Conservation (phyloP, 169 alveolate genomes). For the Miamiensis avidus region DNA sequence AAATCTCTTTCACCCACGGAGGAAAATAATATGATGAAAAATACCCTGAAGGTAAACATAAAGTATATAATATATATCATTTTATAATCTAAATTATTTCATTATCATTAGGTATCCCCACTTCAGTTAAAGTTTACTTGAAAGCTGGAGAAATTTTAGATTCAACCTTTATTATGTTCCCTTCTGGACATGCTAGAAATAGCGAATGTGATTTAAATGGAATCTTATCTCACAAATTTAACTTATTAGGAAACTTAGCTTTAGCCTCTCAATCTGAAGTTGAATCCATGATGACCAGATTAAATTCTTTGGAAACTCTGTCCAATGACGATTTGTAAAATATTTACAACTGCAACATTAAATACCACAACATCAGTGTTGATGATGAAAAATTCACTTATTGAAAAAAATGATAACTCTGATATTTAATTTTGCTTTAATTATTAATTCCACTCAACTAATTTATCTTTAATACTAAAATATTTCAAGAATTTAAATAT, state of each 20-base stretch:
- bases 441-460: too few relatives aligned
- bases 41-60: slow-evolving; percentile 84
- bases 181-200: slow-evolving; percentile 76
- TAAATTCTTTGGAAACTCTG: slow-evolving; percentile 51
- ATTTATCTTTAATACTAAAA: too few relatives aligned
- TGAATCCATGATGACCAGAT: slow-evolving; percentile 20
- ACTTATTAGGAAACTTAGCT: slow-evolving; percentile 54
- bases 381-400: too few relatives aligned
- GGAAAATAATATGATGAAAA: slow-evolving; percentile 67
- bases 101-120: too few relatives aligned
- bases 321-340: slow-evolving; percentile 44
- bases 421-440: too few relatives aligned
- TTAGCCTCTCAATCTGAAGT: slow-evolving; percentile 1
- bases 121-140: slow-evolving; percentile 48
- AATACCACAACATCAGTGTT: slow-evolving; percentile 42
- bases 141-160: slow-evolving; percentile 43
- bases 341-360: slow-evolving; percentile 56
- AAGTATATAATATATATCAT: too few relatives aligned
- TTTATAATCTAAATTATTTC: too few relatives aligned
- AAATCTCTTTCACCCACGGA: slow-evolving; percentile 67
- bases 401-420: too few relatives aligned
- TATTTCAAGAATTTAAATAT: too few relatives aligned
- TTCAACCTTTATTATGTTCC: slow-evolving; percentile 66
- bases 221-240: slow-evolving; percentile 60
- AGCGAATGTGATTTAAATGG: slow-evolving; percentile 45